Percentiles rank a stretch among this genome's conserved stretches.
Evolutionary conservation across 2,329 filamentous ascomycete species (phyloP).

Genomic region (Colletotrichum scovillei): DNA sequence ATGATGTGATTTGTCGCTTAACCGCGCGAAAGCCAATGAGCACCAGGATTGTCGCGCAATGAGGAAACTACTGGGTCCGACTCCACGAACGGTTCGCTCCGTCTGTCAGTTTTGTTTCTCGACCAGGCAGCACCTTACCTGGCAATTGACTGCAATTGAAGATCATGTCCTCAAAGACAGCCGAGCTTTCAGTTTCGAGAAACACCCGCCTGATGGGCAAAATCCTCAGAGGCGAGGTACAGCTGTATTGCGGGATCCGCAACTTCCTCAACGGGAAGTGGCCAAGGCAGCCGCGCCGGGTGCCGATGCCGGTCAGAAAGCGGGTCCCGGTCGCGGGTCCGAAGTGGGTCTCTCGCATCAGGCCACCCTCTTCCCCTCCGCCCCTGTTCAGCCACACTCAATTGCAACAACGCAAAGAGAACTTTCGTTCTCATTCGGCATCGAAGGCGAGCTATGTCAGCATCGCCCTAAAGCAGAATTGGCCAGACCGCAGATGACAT

Average conservation of each 20-base stretch:
- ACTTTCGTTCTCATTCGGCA: neutral
- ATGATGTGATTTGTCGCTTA: neutral
- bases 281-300: neutral
- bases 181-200: neutral
- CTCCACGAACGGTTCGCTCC: neutral
- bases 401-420: neutral
- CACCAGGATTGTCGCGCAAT: neutral
- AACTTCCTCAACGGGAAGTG: neutral
- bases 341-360: neutral
- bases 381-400: neutral
- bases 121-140: neutral
- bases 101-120: neutral
- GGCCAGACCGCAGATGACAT: neutral
- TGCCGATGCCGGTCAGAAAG: neutral
- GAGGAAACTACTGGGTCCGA: neutral
- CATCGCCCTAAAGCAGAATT: neutral
- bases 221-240: neutral
- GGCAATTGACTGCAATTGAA: neutral
- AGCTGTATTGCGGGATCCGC: neutral
- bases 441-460: neutral
- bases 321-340: neutral
- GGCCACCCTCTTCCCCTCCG: neutral
- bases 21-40: neutral
- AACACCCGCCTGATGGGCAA: neutral
- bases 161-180: neutral